Conservation (phyloP, 257 asterid species). For the Coffea canephora region DNA sequence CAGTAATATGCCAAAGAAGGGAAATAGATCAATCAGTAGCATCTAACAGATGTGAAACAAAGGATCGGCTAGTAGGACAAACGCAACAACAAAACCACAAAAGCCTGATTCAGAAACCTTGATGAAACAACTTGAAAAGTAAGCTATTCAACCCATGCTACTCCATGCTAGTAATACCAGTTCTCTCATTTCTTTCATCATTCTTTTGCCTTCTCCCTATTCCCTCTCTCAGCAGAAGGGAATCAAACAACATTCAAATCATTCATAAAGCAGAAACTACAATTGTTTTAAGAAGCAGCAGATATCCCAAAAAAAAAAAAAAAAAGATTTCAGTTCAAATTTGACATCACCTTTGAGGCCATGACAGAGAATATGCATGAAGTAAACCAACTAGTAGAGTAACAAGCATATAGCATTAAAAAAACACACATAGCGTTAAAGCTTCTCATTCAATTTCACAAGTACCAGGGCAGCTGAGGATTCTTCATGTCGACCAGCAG, state of each 20-base stretch:
- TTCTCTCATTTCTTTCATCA: background rate
- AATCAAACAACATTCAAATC: background rate
- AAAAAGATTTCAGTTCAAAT: background rate
- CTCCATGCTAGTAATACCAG: background rate
- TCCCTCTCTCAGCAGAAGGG: background rate
- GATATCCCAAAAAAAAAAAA: background rate
- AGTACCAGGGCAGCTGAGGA: background rate
- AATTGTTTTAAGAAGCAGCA: background rate
- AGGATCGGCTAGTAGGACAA: too few relatives aligned
- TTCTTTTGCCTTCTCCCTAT: background rate
- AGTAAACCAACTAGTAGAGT: background rate
- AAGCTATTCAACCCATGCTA: background rate
- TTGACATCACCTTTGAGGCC: background rate
- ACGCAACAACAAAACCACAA: background rate
- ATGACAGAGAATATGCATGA: background rate
- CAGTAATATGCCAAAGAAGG: background rate
- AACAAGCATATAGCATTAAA: background rate
- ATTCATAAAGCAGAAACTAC: background rate
- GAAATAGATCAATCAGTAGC: background rate
- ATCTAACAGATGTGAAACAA: background rate
- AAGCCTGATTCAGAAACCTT: background rate
- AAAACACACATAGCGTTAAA: too few relatives aligned
- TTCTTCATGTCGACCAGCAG: background rate
- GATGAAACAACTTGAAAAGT: background rate
- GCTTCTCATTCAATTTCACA: background rate